Conservation (phyloP, 257 asterid genomes). For the Solanum microdontum region DNA sequence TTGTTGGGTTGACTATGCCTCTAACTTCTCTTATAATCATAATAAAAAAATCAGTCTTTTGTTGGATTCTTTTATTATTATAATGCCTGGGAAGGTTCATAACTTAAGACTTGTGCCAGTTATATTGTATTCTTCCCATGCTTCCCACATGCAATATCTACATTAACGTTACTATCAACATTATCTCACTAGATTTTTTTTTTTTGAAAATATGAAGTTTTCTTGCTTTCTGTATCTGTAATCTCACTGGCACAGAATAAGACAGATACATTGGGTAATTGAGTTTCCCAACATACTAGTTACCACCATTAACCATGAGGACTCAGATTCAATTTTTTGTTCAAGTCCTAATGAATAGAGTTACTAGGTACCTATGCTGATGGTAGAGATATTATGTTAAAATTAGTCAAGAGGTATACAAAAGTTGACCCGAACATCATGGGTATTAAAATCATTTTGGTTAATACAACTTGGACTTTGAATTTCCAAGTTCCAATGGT, state of each 20-base stretch:
- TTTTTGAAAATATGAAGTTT: background rate
- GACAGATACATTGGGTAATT: background rate
- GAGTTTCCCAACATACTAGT: background rate
- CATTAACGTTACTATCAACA: background rate
- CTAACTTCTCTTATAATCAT: slow-evolving; percentile 9
- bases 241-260: background rate
- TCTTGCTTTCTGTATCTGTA: background rate
- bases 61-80: slow-evolving; percentile 19
- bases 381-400: background rate
- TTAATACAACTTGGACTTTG: background rate
- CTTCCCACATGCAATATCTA: slow-evolving; percentile 35
- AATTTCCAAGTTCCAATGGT: background rate
- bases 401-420: background rate
- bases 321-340: background rate
- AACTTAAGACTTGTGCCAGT: slow-evolving; percentile 17
- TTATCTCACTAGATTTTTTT: background rate
- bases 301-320: accelerated
- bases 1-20: slow-evolving; percentile 24
- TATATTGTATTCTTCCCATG: slow-evolving; percentile 26
- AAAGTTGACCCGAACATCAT: background rate
- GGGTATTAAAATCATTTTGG: too few relatives aligned
- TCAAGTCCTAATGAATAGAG: background rate
- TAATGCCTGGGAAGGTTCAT: slow-evolving; percentile 8
- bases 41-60: slow-evolving; percentile 15
- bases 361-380: background rate